A percentile compares a stretch with the other conserved stretches of the same genome.
These are phyloP conservation scores for Eucalyptus regnans DNA, from an alignment of 345 rosid species.

Conservation along the genomic window DNA sequence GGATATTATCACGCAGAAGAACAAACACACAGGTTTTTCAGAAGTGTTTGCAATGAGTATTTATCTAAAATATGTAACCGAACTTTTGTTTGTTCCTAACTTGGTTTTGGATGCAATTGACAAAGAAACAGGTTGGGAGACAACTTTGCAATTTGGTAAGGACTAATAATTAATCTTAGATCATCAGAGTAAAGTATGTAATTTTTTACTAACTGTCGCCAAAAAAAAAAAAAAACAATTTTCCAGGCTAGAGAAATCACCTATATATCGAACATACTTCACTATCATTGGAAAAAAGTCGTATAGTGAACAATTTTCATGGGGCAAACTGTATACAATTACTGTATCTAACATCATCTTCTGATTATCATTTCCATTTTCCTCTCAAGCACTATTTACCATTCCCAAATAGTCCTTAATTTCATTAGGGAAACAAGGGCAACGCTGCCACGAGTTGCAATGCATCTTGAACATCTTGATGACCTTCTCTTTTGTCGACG, in stretches of 20 bases:
- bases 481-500: slow-evolving; percentile 16
- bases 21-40: background rate
- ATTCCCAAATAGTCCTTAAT: slow-evolving; percentile 11
- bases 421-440: slow-evolving; percentile 15
- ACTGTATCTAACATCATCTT: background rate
- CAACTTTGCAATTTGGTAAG: background rate
- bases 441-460: slow-evolving; percentile 7
- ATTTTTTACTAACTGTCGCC: background rate
- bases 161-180: background rate
- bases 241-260: background rate
- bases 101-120: background rate
- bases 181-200: background rate
- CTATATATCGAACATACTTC: background rate
- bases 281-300: background rate
- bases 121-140: background rate
- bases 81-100: background rate
- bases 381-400: background rate
- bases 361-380: background rate
- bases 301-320: background rate
- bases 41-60: background rate
- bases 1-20: background rate
- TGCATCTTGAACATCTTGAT: slow-evolving; percentile 17
- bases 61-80: background rate
- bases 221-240: background rate
- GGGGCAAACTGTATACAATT: background rate